These are phyloP conservation scores for Lactarius vividus DNA, from an alignment of 768 basidiomycete genomes.

Conservation along the genomic window DNA sequence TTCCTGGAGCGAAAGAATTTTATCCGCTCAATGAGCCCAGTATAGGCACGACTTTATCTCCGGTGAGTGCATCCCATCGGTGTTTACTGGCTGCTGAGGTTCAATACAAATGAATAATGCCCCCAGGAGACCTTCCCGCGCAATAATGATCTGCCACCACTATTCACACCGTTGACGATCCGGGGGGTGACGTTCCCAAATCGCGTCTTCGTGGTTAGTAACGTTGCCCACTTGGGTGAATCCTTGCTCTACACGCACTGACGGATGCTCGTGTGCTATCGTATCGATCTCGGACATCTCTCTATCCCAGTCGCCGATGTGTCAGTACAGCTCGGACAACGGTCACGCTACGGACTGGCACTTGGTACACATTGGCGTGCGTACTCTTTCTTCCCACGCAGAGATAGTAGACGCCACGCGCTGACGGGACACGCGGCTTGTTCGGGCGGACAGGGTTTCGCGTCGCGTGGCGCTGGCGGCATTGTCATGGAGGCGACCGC, in stretches of 20 bases:
- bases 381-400: constrained; percentile 12
- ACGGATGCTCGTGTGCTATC: background rate
- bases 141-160: constrained; percentile 49
- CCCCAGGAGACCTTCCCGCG: constrained; percentile 41
- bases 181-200: constrained; percentile 67
- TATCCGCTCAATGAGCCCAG: constrained; percentile 58
- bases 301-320: constrained; percentile 64
- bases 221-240: background rate
- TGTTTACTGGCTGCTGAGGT: background rate
- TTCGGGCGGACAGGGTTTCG: constrained; percentile 45
- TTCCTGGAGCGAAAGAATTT: constrained; percentile 51
- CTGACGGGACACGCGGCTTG: background rate
- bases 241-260: background rate
- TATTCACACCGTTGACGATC: constrained; percentile 68
- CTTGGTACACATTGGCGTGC: constrained; percentile 69
- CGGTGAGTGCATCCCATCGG: constrained; percentile 29
- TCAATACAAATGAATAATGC: background rate
- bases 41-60: constrained; percentile 45
- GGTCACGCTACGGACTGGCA: constrained; percentile 85
- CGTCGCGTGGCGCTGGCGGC: constrained; percentile 66
- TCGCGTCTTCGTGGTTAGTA: constrained; percentile 61
- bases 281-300: background rate
- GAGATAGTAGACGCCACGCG: background rate
- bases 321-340: constrained; percentile 72
- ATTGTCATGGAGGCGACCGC: constrained; percentile 75